Evolutionary conservation across 2,329 filamentous ascomycete genomes (phyloP).

Genomic region (Microdochium bolleyi): DNA sequence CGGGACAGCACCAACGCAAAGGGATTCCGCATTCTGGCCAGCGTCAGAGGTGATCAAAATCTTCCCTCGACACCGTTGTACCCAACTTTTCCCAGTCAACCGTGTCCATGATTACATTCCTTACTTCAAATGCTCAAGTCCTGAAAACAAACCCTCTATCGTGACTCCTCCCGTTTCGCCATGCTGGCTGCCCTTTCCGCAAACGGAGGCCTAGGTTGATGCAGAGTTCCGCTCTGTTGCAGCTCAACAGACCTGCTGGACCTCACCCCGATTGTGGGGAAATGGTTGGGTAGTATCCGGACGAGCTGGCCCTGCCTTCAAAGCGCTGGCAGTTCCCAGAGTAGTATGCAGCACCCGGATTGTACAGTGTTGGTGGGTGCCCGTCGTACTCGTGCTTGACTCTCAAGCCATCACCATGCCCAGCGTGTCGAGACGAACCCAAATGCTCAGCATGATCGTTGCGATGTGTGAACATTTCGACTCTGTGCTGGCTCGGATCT

Average conservation of each 20-base stretch:
- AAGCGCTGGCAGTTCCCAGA: slow-evolving; percentile 38
- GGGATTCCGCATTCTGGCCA: too few relatives aligned
- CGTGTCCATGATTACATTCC: too few relatives aligned
- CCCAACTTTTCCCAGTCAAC: too few relatives aligned
- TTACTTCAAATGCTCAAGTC: too few relatives aligned
- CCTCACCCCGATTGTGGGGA: slow-evolving; percentile 39
- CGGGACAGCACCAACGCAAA: too few relatives aligned
- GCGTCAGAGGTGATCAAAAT: too few relatives aligned
- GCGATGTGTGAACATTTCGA: slow-evolving; percentile 41
- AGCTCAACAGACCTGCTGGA: slow-evolving; percentile 13
- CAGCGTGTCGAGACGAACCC: slow-evolving; percentile 19
- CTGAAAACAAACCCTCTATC: too few relatives aligned
- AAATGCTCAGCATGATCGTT: slow-evolving; percentile 20
- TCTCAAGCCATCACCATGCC: slow-evolving; percentile 25
- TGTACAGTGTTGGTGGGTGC: slow-evolving; percentile 37
- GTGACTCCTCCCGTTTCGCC: too few relatives aligned
- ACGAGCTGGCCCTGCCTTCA: slow-evolving; percentile 43
- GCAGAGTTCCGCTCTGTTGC: too few relatives aligned
- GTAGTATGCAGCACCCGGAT: slow-evolving; percentile 30
- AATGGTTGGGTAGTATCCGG: slow-evolving; percentile 45
- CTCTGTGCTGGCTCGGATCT: slow-evolving; percentile 28
- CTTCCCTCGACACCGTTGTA: too few relatives aligned
- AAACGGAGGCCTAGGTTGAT: too few relatives aligned
- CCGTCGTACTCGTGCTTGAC: slow-evolving; percentile 42
- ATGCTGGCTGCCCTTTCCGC: too few relatives aligned